A percentile compares a stretch with the other conserved stretches of the same genome.
phyloP scores from a whole-genome alignment of 1,139 yeast genomes.

The Candida mesenterica region DNA sequence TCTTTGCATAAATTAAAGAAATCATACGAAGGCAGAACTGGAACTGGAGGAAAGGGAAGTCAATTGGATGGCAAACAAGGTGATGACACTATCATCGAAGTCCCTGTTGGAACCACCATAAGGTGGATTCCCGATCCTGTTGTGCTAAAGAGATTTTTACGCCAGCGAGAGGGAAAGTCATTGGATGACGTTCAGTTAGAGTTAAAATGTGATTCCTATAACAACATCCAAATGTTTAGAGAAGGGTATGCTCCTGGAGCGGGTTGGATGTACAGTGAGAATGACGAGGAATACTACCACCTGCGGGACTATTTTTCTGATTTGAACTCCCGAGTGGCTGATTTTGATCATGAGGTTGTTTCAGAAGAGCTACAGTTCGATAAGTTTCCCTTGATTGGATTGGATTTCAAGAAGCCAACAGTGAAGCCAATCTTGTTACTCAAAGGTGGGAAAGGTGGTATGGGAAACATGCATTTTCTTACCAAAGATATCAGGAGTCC shows the following conservation, averaged over 20 bases:
- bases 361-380: conserved; percentile 64
- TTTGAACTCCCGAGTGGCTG: conserved; percentile 59
- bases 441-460: conserved; percentile 89
- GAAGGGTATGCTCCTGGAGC: conserved; percentile 59
- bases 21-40: conserved; percentile 69
- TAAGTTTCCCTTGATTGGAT: conserved; percentile 72
- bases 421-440: conserved; percentile 66
- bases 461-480: conserved; percentile 93
- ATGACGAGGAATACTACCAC: conserved; percentile 65
- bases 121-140: conserved; percentile 83
- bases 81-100: conserved; percentile 71
- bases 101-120: conserved; percentile 88
- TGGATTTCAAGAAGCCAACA: conserved; percentile 69
- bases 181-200: conserved; percentile 30
- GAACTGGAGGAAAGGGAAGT: conserved; percentile 66
- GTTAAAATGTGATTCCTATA: conserved; percentile 19
- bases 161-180: conserved; percentile 24
- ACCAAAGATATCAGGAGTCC: conserved; percentile 86
- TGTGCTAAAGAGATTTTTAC: conserved; percentile 36
- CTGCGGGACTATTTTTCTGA: conserved; percentile 63
- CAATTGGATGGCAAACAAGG: conserved; percentile 88
- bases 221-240: conserved; percentile 61
- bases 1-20: conserved; percentile 70
- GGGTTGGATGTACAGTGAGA: conserved; percentile 86
- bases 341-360: conserved; percentile 60